Percentiles rank a stretch among this genome's conserved stretches.
phyloP scores from a whole-genome alignment of 257 asterid genomes.

The Marsdenia floribunda region DNA sequence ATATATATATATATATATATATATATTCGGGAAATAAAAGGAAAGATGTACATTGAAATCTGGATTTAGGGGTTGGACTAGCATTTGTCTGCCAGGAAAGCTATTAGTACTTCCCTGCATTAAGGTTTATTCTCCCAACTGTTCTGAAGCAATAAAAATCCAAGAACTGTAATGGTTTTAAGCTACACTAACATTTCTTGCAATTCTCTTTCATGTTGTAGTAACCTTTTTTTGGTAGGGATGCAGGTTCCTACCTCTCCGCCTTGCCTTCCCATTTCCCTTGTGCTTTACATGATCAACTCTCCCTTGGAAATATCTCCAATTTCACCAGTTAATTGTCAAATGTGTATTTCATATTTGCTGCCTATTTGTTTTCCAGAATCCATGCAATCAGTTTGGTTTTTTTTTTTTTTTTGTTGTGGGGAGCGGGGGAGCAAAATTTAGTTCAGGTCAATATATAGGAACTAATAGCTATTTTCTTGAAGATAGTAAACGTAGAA shows the following conservation, averaged over 20 bases:
- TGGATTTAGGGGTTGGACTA: neutral
- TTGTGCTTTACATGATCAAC: neutral
- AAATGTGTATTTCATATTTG: neutral
- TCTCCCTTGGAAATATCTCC: neutral
- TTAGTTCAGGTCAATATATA: too few species aligned
- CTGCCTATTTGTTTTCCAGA: neutral
- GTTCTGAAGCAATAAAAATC: neutral
- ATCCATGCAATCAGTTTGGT: neutral
- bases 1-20: neutral
- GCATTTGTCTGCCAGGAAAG: neutral
- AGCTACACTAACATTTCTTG: neutral
- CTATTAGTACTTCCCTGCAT: neutral
- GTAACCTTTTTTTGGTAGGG: neutral
- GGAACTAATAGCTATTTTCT: neutral
- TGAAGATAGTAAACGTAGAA: neutral
- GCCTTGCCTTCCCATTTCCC: neutral
- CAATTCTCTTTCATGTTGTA: neutral
- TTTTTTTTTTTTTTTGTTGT: too few species aligned
- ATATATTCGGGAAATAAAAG: neutral
- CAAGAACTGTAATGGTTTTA: neutral
- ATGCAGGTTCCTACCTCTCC: neutral
- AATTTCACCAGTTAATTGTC: neutral
- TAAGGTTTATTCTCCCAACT: neutral
- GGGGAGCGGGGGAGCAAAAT: too few species aligned
- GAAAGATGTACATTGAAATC: neutral